Conservation (phyloP, 176 grass and related monocot species). For the Bolboschoenus planiculmis region DNA sequence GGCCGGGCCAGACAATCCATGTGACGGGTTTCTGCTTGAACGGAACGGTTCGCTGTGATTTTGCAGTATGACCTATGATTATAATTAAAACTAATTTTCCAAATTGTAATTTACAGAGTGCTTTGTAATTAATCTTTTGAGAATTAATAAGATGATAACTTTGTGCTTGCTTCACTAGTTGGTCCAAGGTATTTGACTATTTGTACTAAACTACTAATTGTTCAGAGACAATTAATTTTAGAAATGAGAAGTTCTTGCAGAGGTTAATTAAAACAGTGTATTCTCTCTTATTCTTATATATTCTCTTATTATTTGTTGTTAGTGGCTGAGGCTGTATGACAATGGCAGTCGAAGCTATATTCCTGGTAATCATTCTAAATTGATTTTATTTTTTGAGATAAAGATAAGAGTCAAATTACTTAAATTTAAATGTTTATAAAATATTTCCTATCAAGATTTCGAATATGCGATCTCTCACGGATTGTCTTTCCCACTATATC, state of each 20-base stretch:
- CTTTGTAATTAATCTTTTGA: neutral
- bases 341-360: neutral
- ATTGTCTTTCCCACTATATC: too few relatives aligned
- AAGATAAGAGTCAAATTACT: too few relatives aligned
- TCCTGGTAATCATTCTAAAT: constrained; percentile 2
- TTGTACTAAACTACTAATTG: too few relatives aligned
- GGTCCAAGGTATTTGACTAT: too few relatives aligned
- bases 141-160: too few relatives aligned
- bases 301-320: neutral
- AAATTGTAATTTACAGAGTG: neutral
- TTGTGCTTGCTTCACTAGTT: too few relatives aligned
- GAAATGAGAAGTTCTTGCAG: neutral
- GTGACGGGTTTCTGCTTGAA: neutral
- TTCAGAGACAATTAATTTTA: too few relatives aligned
- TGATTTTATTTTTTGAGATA: too few relatives aligned
- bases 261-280: neutral
- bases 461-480: too few relatives aligned
- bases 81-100: neutral
- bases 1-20: neutral
- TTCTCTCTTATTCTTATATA: neutral
- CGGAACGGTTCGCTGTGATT: constrained; percentile 24
- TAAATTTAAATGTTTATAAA: too few relatives aligned
- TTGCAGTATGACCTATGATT: constrained; percentile 7
- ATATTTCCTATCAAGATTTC: too few relatives aligned
- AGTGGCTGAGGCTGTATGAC: constrained; percentile 10